Base-by-base conservation (phyloP, 2,329 filamentous ascomycete species). In the Coniochaeta hoffmannii region DNA sequence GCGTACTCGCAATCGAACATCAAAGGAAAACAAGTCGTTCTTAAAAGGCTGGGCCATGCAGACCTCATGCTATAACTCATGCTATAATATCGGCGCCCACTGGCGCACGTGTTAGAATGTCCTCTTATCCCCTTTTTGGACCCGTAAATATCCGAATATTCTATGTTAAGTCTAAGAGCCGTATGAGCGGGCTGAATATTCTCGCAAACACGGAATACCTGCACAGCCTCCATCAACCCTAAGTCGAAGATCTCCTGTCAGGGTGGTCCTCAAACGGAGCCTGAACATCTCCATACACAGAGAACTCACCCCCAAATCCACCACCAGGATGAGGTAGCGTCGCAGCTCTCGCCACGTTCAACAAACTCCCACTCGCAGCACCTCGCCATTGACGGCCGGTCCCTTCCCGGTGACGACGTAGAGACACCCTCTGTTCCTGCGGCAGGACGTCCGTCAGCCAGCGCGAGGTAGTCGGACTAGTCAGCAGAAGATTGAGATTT, bases 401-500 rank as follows among this genome's bases (percentile, higher is more conserved):
- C 6, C 30, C 38, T 1, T 54, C 55, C 5, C 52, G 36, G 19
- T 46, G 46, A 4, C 55, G 51, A 11, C n/a, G n/a, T n/a, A 56
- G 56, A 66, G 68, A 71, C 28, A 65, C 61, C 14, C 69, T 66
- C 14, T 62, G 63, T 0, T 68, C 60, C 4, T 69, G 56, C 1
- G 61, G 57, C 7, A 65, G 58, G 17, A 71, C 69, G 50, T 71
- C 67, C 6, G 28, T 46, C 9, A 57, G 46, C 31, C 53, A 54
- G 61, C 54, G 1, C 63, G 60, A 36, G 12, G 9, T 63, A 62
- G 55, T 68, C 64, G 22, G 67, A 61, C 0, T 60, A 6, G 61
- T 56, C 0, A 71, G 64, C 5, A 65, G 56, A 0, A 71, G 62
- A 28, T 64, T 66, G 58, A 73, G 71, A 22, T 34, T 19, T 2